Conservation (phyloP, 1,284 basidiomycete species). For the Leccinum fuscescens region DNA sequence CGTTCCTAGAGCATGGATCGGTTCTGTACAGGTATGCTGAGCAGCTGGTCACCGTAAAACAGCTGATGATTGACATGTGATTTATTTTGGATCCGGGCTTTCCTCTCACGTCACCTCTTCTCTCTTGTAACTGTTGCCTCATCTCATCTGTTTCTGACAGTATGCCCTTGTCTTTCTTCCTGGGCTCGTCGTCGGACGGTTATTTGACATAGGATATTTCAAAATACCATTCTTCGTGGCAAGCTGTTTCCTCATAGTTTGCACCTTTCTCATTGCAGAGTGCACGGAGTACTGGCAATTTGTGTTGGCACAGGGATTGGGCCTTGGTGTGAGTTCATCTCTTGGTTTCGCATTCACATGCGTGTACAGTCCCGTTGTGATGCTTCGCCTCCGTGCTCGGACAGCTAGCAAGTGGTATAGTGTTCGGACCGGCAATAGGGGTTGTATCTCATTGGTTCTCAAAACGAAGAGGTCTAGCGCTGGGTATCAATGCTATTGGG, state of each 20-base stretch:
- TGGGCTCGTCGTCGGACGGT: conserved; percentile 12
- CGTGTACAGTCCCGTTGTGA: neutral
- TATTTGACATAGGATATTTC: conserved; percentile 12
- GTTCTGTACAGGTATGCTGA: conserved; percentile 33
- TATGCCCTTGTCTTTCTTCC: conserved; percentile 42
- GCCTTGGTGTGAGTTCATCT: conserved; percentile 33
- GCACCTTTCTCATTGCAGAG: conserved; percentile 44
- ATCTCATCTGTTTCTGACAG: neutral
- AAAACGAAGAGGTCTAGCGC: conserved; percentile 22
- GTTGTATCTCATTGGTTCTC: conserved; percentile 45
- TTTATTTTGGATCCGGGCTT: neutral
- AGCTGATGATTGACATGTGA: neutral
- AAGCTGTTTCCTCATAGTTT: conserved; percentile 36
- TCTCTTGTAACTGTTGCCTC: neutral
- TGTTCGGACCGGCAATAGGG: conserved; percentile 41
- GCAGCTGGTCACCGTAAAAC: neutral
- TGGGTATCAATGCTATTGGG: conserved; percentile 38
- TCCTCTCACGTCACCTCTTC: neutral
- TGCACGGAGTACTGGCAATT: conserved; percentile 43
- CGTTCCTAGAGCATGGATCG: conserved; percentile 37
- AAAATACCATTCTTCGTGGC: conserved; percentile 2
- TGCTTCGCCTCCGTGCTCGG: neutral
- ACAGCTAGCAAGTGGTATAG: conserved; percentile 20
- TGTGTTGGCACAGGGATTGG: conserved; percentile 45
- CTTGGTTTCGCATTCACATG: neutral